Evolutionary conservation across 768 basidiomycete genomes (phyloP), one percentile per base, ranked within the genome.

Genomic region (Tylopilus felleus): DNA sequence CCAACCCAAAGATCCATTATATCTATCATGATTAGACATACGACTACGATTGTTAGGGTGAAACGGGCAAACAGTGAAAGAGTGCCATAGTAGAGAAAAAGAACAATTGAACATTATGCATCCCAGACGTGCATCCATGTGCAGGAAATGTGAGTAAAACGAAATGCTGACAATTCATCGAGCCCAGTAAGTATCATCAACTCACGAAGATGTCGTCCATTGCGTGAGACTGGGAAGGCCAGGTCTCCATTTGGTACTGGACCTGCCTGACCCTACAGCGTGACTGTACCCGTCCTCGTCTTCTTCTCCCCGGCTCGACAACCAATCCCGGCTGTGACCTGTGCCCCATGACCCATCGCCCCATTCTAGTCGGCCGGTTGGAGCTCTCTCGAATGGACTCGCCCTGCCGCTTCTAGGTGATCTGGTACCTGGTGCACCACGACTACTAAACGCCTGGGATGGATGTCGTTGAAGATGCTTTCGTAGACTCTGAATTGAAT

Each of bases 401-500:
- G 49, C 22, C 29, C 57, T 52, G n/a, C 62, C 60, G 25, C 55
- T 60, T 21, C 55, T 50, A 21, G 64, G 60, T 14, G 61, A 52
- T 40, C 53, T 56, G 1, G 65, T 27, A 14, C 41, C 51, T 13
- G 55, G 4, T 7, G 59, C 33, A 23, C 59, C 59, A n/a, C 57
- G 64, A 13, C 57, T 60, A 39, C 31, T 52, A 29, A 39, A 50
- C 25, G 44, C 16, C 27, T 28, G 59, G 8, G 60, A 43, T n/a
- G 29, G 42, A 29, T 55, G 35, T 47, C 65, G 69, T 2, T 71
- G 73, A 19, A 90, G 73, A 60, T 88, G 87, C 56, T 75, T 83
- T 52, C 86, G 75, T 52, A 90, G 71, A 65, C 86, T 88, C 60
- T 75, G 80, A 57, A 90, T 89, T 17, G 87, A 88, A 55, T 83